Conservation (phyloP, 192 early-diverging fungal genomes). For the Mortierella hygrophila region DNA sequence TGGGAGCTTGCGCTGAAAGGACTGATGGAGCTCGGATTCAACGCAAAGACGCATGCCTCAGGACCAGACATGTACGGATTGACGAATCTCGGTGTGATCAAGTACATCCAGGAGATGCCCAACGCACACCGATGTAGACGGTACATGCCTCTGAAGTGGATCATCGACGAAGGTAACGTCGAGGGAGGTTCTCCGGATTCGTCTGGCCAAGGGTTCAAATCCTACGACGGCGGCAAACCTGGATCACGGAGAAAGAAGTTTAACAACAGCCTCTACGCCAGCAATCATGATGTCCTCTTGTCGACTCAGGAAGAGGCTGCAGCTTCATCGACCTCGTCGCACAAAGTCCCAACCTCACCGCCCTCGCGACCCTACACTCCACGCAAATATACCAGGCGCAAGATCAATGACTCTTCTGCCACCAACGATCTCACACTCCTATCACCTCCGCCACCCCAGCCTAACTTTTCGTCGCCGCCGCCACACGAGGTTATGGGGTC, state of each 20-base stretch:
- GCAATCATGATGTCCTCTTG: conserved; percentile 43
- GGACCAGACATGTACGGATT: conserved; percentile 81
- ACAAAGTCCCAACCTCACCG: not conserved
- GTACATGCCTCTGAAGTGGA: conserved; percentile 56
- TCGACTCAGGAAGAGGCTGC: conserved; percentile 18
- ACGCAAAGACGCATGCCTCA: conserved; percentile 78
- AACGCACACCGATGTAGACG: conserved; percentile 50
- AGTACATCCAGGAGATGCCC: conserved; percentile 76
- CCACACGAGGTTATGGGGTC: not conserved
- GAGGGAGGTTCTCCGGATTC: conserved; percentile 11
- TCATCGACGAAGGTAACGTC: conserved; percentile 39
- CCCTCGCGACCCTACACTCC: conserved; percentile 18
- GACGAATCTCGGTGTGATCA: conserved; percentile 76
- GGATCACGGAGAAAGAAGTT: conserved; percentile 41
- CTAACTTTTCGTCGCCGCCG: not conserved
- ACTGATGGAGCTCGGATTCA: conserved; percentile 69
- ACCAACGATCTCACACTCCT: not conserved
- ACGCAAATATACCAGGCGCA: conserved; percentile 48
- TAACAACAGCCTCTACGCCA: conserved; percentile 53
- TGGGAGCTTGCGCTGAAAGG: conserved; percentile 77
- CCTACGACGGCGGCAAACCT: conserved; percentile 14
- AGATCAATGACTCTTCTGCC: not conserved
- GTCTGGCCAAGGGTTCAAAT: conserved; percentile 28
- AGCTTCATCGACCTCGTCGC: not conserved
- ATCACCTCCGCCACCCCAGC: not conserved